Percentiles rank a stretch among this genome's conserved stretches.
These are phyloP conservation scores for Cladosporium velox DNA, from an alignment of 2,329 filamentous ascomycete genomes.

Conservation along the genomic window DNA sequence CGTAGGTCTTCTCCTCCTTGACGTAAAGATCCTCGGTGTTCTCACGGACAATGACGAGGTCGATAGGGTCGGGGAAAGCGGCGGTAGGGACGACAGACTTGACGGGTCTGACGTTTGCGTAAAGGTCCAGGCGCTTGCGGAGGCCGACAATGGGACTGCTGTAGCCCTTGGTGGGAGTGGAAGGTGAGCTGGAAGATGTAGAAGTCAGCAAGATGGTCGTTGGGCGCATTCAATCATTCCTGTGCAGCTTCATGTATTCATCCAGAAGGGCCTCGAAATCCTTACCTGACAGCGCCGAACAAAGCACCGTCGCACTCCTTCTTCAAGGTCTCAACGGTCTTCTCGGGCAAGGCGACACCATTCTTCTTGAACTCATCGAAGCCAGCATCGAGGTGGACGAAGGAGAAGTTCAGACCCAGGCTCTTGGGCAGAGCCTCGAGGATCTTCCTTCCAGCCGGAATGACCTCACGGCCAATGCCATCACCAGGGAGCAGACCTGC, in stretches of 20 bases:
- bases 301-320: conserved; percentile 92
- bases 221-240: not conserved
- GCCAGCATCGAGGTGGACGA: conserved; percentile 88
- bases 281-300: conserved; percentile 78
- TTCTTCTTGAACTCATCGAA: conserved; percentile 92
- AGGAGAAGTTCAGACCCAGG: conserved; percentile 90
- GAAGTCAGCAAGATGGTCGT: conserved; percentile 31
- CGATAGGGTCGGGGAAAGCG: conserved; percentile 63
- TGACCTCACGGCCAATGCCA: conserved; percentile 97
- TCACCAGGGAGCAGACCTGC: conserved; percentile 94
- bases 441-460: conserved; percentile 85
- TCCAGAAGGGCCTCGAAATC: not conserved
- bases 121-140: conserved; percentile 90
- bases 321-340: conserved; percentile 85
- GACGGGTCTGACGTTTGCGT: conserved; percentile 95
- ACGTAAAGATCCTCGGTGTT: conserved; percentile 99
- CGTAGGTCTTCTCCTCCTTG: conserved; percentile 88
- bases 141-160: conserved; percentile 95
- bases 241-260: not conserved
- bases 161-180: conserved; percentile 88
- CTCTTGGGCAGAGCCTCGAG: conserved; percentile 92
- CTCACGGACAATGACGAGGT: conserved; percentile 97
- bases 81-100: conserved; percentile 72
- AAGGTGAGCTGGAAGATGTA: conserved; percentile 63
- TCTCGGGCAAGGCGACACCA: conserved; percentile 83